Percentiles rank a stretch among this genome's conserved stretches.
Conservation (phyloP, 345 rosid genomes). For the Odontarrhena argentea region DNA sequence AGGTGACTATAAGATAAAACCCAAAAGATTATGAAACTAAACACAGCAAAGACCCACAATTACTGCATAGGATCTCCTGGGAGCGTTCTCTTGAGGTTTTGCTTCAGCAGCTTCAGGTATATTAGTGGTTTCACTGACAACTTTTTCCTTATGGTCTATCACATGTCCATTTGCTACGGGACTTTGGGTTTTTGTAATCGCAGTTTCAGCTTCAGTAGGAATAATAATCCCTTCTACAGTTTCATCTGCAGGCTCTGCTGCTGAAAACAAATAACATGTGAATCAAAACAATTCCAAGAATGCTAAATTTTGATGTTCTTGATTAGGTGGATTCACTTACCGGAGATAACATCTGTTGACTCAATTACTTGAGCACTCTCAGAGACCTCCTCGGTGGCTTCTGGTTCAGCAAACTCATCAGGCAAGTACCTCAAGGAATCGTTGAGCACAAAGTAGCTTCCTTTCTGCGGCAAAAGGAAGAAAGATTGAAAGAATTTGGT, state of each 20-base stretch:
- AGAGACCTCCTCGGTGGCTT: conserved; percentile 35
- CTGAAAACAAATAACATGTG: not conserved
- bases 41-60: conserved; percentile 32
- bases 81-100: conserved; percentile 27
- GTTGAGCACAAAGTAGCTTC: conserved; percentile 68
- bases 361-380: conserved; percentile 32
- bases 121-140: conserved; percentile 18
- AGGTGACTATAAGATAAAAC: not conserved
- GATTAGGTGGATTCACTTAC: conserved; percentile 11
- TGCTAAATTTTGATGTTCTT: not conserved
- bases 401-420: conserved; percentile 36
- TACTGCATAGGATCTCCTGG: conserved; percentile 32
- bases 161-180: conserved; percentile 12
- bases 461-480: conserved; percentile 68
- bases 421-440: conserved; percentile 70
- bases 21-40: not conserved
- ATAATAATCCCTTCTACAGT: conserved; percentile 14
- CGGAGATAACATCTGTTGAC: not conserved
- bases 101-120: conserved; percentile 28
- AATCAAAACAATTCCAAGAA: conserved; percentile 22
- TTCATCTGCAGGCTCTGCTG: conserved; percentile 23
- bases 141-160: not conserved
- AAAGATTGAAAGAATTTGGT: conserved; percentile 65
- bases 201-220: conserved; percentile 13
- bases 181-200: not conserved